Evolutionary conservation across 257 asterid species (phyloP).

Genomic region (Galeopsis tetrahit): DNA sequence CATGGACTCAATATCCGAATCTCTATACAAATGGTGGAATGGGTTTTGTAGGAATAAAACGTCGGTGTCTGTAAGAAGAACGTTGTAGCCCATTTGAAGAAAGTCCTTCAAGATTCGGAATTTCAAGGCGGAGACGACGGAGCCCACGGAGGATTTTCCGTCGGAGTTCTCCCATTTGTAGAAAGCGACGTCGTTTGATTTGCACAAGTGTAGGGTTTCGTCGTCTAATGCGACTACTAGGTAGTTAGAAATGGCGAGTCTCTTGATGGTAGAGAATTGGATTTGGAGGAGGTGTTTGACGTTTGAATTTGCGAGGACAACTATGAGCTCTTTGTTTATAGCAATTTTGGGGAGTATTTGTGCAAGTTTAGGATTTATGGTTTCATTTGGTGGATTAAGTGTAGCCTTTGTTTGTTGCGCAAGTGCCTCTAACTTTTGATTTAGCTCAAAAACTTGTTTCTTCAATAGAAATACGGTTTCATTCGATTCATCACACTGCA

Average conservation of each 20-base stretch:
- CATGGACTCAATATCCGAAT: conserved; percentile 66
- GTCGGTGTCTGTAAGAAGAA: conserved; percentile 63
- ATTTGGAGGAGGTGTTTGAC: conserved; percentile 48
- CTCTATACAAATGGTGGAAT: conserved; percentile 49
- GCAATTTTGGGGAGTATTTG: conserved; percentile 51
- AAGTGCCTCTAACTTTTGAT: too few species aligned
- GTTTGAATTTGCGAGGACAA: conserved; percentile 60
- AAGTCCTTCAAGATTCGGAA: conserved; percentile 63
- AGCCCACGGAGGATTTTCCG: conserved; percentile 41
- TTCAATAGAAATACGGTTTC: too few species aligned
- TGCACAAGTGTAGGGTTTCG: conserved; percentile 43
- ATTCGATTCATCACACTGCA: too few species aligned
- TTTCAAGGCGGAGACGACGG: conserved; percentile 55
- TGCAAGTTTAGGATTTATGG: conserved; percentile 57
- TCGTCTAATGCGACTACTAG: conserved; percentile 63
- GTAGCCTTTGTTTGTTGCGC: too few species aligned
- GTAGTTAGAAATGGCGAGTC: conserved; percentile 47
- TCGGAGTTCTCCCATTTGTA: conserved; percentile 47
- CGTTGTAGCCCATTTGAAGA: conserved; percentile 61
- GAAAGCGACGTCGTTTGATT: conserved; percentile 44
- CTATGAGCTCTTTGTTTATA: conserved; percentile 51
- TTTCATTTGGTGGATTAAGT: conserved; percentile 66
- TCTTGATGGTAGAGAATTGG: conserved; percentile 52
- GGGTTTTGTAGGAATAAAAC: conserved; percentile 61
- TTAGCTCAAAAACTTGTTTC: too few species aligned